Conservation (phyloP, 1,284 basidiomycete genomes). For the Jaminaea rosea region DNA sequence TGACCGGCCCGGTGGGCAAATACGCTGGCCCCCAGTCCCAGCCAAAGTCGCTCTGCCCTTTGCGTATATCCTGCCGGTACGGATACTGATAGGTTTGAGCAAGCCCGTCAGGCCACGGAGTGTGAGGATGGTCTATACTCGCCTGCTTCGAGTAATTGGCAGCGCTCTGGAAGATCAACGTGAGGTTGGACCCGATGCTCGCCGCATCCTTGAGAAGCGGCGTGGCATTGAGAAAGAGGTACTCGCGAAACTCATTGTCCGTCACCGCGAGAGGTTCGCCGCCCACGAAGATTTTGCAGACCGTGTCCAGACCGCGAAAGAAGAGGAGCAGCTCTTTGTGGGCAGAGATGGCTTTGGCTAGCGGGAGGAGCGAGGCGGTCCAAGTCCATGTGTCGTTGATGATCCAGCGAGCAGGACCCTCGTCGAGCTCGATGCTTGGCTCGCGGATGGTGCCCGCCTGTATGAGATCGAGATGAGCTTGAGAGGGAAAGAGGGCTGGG, state of each 20-base stretch:
- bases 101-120: constrained; percentile 15
- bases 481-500: constrained; percentile 55
- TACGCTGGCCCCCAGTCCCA: constrained; percentile 40
- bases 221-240: constrained; percentile 50
- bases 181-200: constrained; percentile 14
- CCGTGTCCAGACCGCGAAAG: constrained; percentile 58
- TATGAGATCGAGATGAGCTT: constrained; percentile 55
- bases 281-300: constrained; percentile 56
- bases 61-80: constrained; percentile 30
- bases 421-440: constrained; percentile 55
- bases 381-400: constrained; percentile 57
- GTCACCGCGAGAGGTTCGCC: constrained; percentile 56
- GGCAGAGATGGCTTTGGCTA: constrained; percentile 29
- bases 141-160: constrained; percentile 12
- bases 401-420: constrained; percentile 57
- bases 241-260: constrained; percentile 57
- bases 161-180: constrained; percentile 14
- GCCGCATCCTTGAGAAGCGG: not conserved
- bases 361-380: constrained; percentile 54
- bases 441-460: constrained; percentile 56
- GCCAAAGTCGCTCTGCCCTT: constrained; percentile 35
- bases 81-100: constrained; percentile 31
- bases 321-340: constrained; percentile 52
- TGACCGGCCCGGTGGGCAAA: constrained; percentile 16
- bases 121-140: constrained; percentile 7